Percentiles rank a stretch among this genome's conserved stretches.
phyloP scores from a whole-genome alignment of 2,329 filamentous ascomycete species.

The Triangularia setosa region DNA sequence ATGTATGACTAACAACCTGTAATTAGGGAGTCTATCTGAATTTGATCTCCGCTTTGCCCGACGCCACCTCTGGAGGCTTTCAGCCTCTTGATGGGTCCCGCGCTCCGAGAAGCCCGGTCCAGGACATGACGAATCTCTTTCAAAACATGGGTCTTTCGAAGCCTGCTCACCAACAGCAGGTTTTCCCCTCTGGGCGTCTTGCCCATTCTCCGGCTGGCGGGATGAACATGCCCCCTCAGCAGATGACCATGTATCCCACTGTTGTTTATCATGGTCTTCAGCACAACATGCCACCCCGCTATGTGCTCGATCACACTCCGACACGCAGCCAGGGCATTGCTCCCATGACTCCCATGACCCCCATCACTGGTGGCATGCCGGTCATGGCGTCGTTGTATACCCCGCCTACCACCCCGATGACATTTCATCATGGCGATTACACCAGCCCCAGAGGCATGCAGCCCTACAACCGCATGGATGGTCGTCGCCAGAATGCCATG shows the following conservation, averaged over 20 bases:
- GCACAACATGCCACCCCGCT: constrained; percentile 26
- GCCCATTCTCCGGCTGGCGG: constrained; percentile 20
- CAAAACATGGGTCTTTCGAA: constrained; percentile 18
- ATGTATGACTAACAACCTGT: constrained; percentile 2
- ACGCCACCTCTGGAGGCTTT: not conserved
- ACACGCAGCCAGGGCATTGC: constrained; percentile 26
- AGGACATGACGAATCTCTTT: constrained; percentile 14
- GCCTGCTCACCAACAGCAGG: constrained; percentile 13
- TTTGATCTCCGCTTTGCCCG: constrained; percentile 14
- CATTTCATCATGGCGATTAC: constrained; percentile 35
- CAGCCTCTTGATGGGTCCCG: constrained; percentile 4
- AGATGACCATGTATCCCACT: constrained; percentile 33
- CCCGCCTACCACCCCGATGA: constrained; percentile 31
- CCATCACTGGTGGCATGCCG: constrained; percentile 18
- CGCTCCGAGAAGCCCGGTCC: constrained; percentile 1
- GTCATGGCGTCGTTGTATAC: constrained; percentile 30
- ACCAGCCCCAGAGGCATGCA: constrained; percentile 38
- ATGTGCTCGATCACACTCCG: constrained; percentile 34
- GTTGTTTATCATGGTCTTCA: constrained; percentile 34
- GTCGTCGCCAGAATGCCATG: constrained; percentile 48
- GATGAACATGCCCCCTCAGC: constrained; percentile 32
- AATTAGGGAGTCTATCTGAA: constrained; percentile 20
- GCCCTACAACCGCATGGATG: constrained; percentile 34
- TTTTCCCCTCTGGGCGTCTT: constrained; percentile 25
- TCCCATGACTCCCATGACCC: constrained; percentile 26